A percentile compares a stretch with the other conserved stretches of the same genome.
Conservation (phyloP, 495 filamentous ascomycete species). For the Parathielavia hyrcaniae region DNA sequence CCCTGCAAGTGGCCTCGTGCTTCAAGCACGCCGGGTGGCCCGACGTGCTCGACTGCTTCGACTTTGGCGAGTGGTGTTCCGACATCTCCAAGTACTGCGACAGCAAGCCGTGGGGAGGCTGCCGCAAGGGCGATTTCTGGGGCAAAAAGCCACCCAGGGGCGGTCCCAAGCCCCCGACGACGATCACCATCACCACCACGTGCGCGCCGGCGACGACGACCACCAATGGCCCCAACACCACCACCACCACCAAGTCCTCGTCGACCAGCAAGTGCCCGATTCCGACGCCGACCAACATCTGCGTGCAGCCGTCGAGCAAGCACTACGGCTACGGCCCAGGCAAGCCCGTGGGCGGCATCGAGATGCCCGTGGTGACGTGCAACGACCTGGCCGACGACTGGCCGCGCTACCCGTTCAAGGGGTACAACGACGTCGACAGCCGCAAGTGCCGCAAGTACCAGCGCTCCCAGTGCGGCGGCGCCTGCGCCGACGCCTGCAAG, state of each 20-base stretch:
- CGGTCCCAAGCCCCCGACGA: slow-evolving; percentile 26
- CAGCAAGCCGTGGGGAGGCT: slow-evolving; percentile 14
- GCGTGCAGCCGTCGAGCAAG: slow-evolving; percentile 37
- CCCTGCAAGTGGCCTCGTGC: slow-evolving; percentile 42
- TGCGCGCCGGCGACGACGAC: slow-evolving; percentile 20
- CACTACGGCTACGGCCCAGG: slow-evolving; percentile 35
- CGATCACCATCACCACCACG: slow-evolving; percentile 31
- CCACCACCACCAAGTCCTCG: slow-evolving; percentile 14
- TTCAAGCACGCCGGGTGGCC: slow-evolving; percentile 45
- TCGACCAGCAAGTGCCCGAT: slow-evolving; percentile 33
- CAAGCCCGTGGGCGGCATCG: slow-evolving; percentile 45
- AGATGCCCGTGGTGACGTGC: slow-evolving; percentile 45
- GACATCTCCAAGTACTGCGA: slow-evolving; percentile 37
- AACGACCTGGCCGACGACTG: slow-evolving; percentile 42
- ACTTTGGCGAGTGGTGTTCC: slow-evolving; percentile 41
- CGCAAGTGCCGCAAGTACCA: slow-evolving; percentile 36
- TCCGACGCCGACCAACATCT: slow-evolving; percentile 43
- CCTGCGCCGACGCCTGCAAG: slow-evolving; percentile 46
- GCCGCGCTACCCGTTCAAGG: slow-evolving; percentile 39
- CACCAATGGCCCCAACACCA: slow-evolving; percentile 23
- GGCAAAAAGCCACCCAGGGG: slow-evolving; percentile 35
- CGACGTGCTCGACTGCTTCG: slow-evolving; percentile 40
- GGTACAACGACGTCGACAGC: slow-evolving; percentile 36
- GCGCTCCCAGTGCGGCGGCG: slow-evolving; percentile 25
- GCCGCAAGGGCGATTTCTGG: slow-evolving; percentile 33